A percentile compares a stretch with the other conserved stretches of the same genome.
Evolutionary conservation across 768 basidiomycete genomes (phyloP).

Genomic region (Lentinula detonsa): DNA sequence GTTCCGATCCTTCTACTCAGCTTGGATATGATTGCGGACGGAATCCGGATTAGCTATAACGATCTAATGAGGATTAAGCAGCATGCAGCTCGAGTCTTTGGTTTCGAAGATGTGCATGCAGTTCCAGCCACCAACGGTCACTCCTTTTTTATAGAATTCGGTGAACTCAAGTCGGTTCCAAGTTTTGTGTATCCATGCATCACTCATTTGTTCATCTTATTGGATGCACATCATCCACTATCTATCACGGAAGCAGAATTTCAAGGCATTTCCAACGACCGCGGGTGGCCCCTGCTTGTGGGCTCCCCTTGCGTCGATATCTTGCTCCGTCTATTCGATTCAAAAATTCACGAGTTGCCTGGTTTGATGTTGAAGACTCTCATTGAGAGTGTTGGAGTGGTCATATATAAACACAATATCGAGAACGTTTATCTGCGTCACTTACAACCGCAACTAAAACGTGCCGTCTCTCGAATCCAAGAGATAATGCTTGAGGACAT

Average conservation of each 20-base stretch:
- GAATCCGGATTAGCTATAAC: constrained; percentile 44
- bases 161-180: constrained; percentile 35
- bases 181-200: constrained; percentile 48
- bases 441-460: constrained; percentile 46
- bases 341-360: constrained; percentile 42
- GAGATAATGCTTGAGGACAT: constrained; percentile 47
- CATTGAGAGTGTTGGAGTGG: constrained; percentile 57
- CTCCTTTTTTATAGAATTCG: constrained; percentile 49
- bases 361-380: constrained; percentile 52
- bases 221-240: constrained; percentile 53
- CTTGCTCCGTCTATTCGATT: constrained; percentile 41
- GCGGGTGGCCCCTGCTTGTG: constrained; percentile 38
- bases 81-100: constrained; percentile 41
- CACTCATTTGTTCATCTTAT: constrained; percentile 45
- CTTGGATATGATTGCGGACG: constrained; percentile 63
- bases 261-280: constrained; percentile 36
- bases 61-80: constrained; percentile 59
- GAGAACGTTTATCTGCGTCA: constrained; percentile 46
- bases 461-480: constrained; percentile 44
- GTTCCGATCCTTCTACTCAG: constrained; percentile 50
- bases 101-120: constrained; percentile 47
- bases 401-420: constrained; percentile 73
- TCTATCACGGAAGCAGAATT: constrained; percentile 14
- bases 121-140: constrained; percentile 41
- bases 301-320: constrained; percentile 64